These are phyloP conservation scores for Ottelia alismoides DNA, from an alignment of 106 monocot species.

Conservation along the genomic window DNA sequence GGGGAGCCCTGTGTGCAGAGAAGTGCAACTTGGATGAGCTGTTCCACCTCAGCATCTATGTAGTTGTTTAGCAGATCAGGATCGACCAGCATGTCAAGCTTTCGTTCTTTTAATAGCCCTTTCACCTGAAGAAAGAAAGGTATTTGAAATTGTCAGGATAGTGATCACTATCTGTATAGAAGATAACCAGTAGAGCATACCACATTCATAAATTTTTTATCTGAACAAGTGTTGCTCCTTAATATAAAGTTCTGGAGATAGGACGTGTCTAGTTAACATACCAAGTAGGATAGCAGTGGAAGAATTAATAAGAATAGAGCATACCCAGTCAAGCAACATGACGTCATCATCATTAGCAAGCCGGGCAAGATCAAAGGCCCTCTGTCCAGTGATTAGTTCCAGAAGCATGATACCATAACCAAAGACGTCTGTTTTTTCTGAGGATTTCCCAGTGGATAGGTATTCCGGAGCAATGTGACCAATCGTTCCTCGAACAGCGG, in stretches of 20 bases:
- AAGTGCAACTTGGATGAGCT: conserved; percentile 63
- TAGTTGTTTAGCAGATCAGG: conserved; percentile 60
- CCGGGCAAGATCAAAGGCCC: conserved; percentile 94
- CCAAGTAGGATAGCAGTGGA: no score
- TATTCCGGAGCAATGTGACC: conserved; percentile 99
- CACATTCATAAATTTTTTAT: no score
- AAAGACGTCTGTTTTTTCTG: conserved; percentile 94
- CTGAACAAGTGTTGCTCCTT: no score
- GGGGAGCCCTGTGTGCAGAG: conserved; percentile 66
- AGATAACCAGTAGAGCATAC: no score
- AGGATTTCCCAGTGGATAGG: conserved; percentile 85
- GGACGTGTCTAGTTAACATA: no score
- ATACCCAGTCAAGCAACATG: conserved; percentile 97
- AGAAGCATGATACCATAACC: conserved; percentile 97
- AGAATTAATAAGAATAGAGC: neutral
- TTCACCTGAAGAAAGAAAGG: conserved; percentile 40
- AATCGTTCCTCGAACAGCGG: conserved; percentile 89
- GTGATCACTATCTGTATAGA: no score
- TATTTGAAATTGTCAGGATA: no score
- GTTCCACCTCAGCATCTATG: conserved; percentile 48
- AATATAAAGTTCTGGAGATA: no score
- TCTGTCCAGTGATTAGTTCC: conserved; percentile 93
- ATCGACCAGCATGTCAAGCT: conserved; percentile 53
- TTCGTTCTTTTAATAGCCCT: conserved; percentile 59
- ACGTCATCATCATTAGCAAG: conserved; percentile 97